Evolutionary conservation across 495 filamentous ascomycete species (phyloP).

Genomic region (Bacidia gigantensis): DNA sequence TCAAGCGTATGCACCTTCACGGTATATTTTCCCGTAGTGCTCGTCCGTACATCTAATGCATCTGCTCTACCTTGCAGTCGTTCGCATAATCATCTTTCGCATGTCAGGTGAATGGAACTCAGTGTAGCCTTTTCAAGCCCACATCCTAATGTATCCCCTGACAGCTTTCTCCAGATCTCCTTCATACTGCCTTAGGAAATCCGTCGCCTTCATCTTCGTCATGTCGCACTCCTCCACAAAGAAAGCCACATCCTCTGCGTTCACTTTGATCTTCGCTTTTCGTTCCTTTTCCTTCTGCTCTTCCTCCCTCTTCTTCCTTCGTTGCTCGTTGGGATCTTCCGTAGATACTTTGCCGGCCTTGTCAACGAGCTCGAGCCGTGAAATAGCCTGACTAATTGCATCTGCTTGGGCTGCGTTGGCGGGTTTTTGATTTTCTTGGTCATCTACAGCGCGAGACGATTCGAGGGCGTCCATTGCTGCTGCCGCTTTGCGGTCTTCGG

Average conservation of each 20-base stretch:
- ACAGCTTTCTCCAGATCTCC: conserved; percentile 63
- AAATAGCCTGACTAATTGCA: conserved; percentile 75
- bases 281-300: conserved; percentile 31
- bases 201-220: conserved; percentile 66
- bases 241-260: conserved; percentile 49
- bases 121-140: too few species aligned
- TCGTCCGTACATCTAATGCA: too few species aligned
- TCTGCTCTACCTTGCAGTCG: too few species aligned
- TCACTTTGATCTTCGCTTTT: conserved; percentile 47
- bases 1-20: too few species aligned
- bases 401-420: conserved; percentile 56
- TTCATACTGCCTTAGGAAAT: conserved; percentile 65
- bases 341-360: conserved; percentile 23
- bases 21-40: too few species aligned
- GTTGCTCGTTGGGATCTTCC: conserved; percentile 9
- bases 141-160: conserved; percentile 42
- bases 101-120: too few species aligned
- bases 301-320: conserved; percentile 29
- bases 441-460: conserved; percentile 27
- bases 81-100: background rate
- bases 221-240: conserved; percentile 69
- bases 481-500: conserved; percentile 84
- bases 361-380: conserved; percentile 38
- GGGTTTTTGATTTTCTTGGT: conserved; percentile 43
- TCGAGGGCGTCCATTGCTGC: conserved; percentile 72